A percentile compares a stretch with the other conserved stretches of the same genome.
phyloP scores from a whole-genome alignment of 345 rosid species.

The Gossypium anomalum region DNA sequence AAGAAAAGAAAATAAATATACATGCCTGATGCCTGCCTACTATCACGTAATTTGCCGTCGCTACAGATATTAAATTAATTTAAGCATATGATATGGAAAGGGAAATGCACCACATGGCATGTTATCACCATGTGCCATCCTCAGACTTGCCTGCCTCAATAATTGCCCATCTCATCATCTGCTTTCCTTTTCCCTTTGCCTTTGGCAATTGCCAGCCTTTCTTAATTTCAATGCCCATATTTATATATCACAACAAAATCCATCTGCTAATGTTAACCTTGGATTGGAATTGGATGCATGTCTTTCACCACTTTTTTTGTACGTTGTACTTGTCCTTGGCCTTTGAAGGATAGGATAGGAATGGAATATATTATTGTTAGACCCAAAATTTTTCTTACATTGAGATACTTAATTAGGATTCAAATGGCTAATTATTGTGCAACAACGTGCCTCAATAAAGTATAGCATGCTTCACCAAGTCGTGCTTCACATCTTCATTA shows the following conservation, averaged over 20 bases:
- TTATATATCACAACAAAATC: background rate
- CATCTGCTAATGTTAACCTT: background rate
- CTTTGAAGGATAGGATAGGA: background rate
- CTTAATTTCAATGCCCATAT: background rate
- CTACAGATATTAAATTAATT: background rate
- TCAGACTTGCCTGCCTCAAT: background rate
- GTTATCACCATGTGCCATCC: slow-evolving; percentile 1
- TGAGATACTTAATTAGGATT: background rate
- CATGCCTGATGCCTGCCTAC: background rate
- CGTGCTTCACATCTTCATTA: background rate
- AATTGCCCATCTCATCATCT: background rate
- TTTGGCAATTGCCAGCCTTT: background rate
- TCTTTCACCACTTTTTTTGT: background rate
- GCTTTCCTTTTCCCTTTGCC: background rate
- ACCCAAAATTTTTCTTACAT: background rate
- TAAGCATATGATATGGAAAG: background rate
- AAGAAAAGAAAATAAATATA: background rate
- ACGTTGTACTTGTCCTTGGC: background rate
- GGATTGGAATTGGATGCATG: background rate
- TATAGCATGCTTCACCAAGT: background rate
- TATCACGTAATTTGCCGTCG: slow-evolving; percentile 7
- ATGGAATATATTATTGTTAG: background rate
- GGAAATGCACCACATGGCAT: slow-evolving; percentile 5
- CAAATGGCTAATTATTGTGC: background rate
- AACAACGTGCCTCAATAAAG: background rate